Base-by-base conservation (phyloP, 1,284 basidiomycete genomes). In the Rhodotorula sp. region DNA sequence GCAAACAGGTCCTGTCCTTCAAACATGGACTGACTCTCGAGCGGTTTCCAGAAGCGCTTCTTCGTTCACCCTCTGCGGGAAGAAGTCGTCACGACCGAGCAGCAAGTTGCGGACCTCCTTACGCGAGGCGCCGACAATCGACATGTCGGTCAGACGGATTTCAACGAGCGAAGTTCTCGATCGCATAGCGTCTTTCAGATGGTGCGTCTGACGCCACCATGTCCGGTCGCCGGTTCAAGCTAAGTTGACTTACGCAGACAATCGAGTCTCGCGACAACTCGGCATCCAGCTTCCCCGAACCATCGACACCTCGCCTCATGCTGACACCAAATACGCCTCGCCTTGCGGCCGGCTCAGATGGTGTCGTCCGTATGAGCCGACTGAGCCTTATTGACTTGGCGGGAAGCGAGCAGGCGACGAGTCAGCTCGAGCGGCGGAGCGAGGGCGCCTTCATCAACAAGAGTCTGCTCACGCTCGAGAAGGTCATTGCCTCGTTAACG, bases 361-460 rank as follows among this genome's bases (percentile, higher is more conserved):
- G 73, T 0, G 64, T 67, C 19, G 74, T 76, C 6, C 56, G 74
- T 9, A 76, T 74, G 61, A 72, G 72, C 51, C 58, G 67, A 0
- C 77, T 92, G 85, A 90, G 87, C 79, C 84, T 96, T 56, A 94
- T 96, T 72, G 94, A 99, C 84, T 84, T 99, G n/a, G 95, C 95
- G 56, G 95, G 95, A 1, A 95, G 92, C 1, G 95, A 99, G 79
- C 93, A 90, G 79, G 93, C 94, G 4, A 95, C 94, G 3, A 91
- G 90, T 13, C 92, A 94, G 81, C 94, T 92, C 79, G 92, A 95
- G 68, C 83, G 94, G 62, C 92, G 93, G 32, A 85, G 89, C 63
- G 94, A 97, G 81, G 94, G 94, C 34, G 91, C 90, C 78, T 94
- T 93, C 78, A 97, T 96, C 81, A 95, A 95, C 76, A 92, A 90